phyloP scores from a whole-genome alignment of 495 filamentous ascomycete species.

The Staphylotrichum tortipilum region DNA sequence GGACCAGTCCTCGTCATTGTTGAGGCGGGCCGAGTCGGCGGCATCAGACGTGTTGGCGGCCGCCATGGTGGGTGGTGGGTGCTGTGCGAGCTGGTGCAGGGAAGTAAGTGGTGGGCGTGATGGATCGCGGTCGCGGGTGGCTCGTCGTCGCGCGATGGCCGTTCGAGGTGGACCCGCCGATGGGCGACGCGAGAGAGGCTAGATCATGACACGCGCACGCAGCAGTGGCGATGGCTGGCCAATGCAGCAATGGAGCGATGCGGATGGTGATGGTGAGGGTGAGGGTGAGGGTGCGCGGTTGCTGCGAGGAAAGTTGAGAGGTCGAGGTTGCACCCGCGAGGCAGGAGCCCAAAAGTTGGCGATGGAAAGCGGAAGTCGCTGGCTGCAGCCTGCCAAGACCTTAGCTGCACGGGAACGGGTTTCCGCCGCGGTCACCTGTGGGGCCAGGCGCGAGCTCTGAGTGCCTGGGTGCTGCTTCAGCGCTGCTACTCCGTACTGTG shows the following conservation, averaged over 20 bases:
- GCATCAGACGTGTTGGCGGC: constrained; percentile 9
- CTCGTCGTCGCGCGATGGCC: constrained; percentile 10
- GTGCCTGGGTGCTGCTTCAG: too few species aligned
- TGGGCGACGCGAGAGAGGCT: constrained; percentile 11
- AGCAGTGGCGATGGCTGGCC: background rate
- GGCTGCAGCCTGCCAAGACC: constrained; percentile 30
- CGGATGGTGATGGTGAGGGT: background rate
- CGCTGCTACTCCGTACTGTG: too few species aligned
- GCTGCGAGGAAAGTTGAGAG: background rate
- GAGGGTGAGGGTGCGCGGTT: background rate
- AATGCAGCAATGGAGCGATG: too few species aligned
- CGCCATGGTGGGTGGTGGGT: constrained; percentile 18
- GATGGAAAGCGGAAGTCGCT: constrained; percentile 18
- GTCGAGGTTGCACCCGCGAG: too few species aligned
- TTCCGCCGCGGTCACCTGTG: background rate
- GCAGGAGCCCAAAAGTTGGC: too few species aligned
- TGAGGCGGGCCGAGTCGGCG: constrained; percentile 14
- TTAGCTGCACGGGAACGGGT: background rate
- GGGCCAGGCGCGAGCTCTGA: background rate
- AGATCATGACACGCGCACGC: constrained; percentile 16
- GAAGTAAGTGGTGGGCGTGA: too few species aligned
- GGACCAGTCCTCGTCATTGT: constrained; percentile 23
- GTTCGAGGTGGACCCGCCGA: constrained; percentile 15
- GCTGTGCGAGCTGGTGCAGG: too few species aligned
- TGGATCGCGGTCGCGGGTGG: too few species aligned